phyloP scores from a whole-genome alignment of 2,329 filamentous ascomycete species.

The Aspergillus unguis region DNA sequence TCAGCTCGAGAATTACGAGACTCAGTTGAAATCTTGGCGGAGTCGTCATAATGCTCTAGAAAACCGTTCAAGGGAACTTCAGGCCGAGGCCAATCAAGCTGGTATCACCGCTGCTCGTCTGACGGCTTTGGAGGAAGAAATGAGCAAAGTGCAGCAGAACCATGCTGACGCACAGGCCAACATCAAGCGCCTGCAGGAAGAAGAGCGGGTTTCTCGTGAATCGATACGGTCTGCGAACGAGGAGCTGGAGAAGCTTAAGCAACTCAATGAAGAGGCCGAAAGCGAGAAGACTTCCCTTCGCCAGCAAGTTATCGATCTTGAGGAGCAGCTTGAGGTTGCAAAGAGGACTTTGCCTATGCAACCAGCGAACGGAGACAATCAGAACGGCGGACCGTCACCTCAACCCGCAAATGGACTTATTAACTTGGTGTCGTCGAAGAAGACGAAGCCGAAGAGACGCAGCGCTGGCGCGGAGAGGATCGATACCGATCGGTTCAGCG shows the following conservation, averaged over 20 bases:
- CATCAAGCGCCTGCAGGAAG: constrained; percentile 91
- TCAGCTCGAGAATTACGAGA: constrained; percentile 94
- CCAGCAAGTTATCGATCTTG: constrained; percentile 83
- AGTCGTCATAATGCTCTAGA: constrained; percentile 87
- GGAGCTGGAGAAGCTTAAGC: constrained; percentile 76
- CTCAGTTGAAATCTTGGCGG: constrained; percentile 94
- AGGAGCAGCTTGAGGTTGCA: constrained; percentile 87
- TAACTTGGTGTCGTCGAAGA: constrained; percentile 95
- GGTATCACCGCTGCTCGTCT: constrained; percentile 91
- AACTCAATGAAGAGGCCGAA: constrained; percentile 72
- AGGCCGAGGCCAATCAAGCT: constrained; percentile 94
- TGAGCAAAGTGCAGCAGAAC: constrained; percentile 82
- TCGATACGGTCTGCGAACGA: constrained; percentile 73
- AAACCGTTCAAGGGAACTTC: constrained; percentile 84
- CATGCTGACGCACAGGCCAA: constrained; percentile 88
- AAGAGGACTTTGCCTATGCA: constrained; percentile 74
- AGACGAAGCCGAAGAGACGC: constrained; percentile 75
- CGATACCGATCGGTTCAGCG: constrained; percentile 85
- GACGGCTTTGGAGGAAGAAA: constrained; percentile 89
- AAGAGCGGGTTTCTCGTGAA: constrained; percentile 82
- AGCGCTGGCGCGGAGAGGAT: constrained; percentile 85
- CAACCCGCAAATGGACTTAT: constrained; percentile 73
- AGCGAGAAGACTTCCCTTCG: constrained; percentile 80
- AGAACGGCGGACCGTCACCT: constrained; percentile 59
- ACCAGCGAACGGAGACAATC: constrained; percentile 55